Conservation (phyloP, 2,329 filamentous ascomycete species). For the Xylaria sp. region DNA sequence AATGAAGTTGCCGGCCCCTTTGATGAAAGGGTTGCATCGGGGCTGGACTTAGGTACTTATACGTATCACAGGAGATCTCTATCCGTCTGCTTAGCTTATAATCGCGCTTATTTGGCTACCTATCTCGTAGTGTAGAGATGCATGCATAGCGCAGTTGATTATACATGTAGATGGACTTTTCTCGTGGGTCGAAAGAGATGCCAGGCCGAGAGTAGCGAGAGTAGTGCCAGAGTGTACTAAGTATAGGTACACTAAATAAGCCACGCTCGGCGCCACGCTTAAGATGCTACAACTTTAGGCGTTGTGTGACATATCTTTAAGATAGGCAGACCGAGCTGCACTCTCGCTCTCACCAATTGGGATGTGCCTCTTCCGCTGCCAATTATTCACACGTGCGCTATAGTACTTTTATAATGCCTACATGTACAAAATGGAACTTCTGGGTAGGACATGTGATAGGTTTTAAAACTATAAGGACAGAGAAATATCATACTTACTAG, state of each 20-base stretch:
- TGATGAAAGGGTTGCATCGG: not conserved
- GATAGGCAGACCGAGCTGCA: not conserved
- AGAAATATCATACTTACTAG: not conserved
- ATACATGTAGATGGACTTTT: slow-evolving; percentile 1
- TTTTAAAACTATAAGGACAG: not conserved
- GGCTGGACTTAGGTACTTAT: not conserved
- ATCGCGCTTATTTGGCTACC: not conserved
- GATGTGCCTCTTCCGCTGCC: not conserved
- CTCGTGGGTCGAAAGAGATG: not conserved
- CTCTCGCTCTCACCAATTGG: not conserved
- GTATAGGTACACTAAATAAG: slow-evolving; percentile 21
- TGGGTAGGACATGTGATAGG: not conserved
- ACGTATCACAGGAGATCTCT: slow-evolving; percentile 15
- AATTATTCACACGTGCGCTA: not conserved
- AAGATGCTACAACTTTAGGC: not conserved
- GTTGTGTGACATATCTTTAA: not conserved
- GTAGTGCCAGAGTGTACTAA: not conserved
- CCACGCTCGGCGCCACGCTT: slow-evolving; percentile 26
- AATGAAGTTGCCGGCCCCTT: not conserved
- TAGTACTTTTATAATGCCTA: not conserved
- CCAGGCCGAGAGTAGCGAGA: not conserved
- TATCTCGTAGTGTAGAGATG: slow-evolving; percentile 1
- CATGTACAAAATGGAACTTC: not conserved
- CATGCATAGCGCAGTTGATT: not conserved
- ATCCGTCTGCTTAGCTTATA: not conserved